Evolutionary conservation across 345 rosid genomes (phyloP).

Genomic region (Erysimum cheiranthoides): DNA sequence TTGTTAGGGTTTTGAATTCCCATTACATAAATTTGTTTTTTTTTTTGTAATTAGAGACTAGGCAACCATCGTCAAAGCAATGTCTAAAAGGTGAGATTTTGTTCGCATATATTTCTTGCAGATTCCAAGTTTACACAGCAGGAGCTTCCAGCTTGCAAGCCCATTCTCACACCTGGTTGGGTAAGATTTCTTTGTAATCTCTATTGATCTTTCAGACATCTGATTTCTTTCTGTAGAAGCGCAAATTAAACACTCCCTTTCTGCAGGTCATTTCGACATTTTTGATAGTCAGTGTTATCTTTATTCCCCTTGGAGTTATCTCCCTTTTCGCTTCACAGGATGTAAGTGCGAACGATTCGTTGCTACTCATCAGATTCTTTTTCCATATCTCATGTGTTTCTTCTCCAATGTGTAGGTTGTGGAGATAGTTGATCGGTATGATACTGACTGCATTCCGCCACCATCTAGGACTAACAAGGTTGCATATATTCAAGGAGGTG

Average conservation of each 20-base stretch:
- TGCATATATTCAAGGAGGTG: conserved; percentile 64
- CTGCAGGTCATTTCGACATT: conserved; percentile 87
- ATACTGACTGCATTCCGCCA: conserved; percentile 67
- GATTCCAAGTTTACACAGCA: conserved; percentile 96
- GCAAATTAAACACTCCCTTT: background rate
- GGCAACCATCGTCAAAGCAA: background rate
- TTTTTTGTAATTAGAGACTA: too few relatives aligned
- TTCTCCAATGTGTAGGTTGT: conserved; percentile 66
- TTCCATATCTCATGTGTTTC: conserved; percentile 21
- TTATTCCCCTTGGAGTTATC: conserved; percentile 95
- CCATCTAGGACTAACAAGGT: conserved; percentile 57
- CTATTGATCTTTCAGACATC: background rate
- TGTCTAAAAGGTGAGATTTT: conserved; percentile 17
- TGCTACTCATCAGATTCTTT: conserved; percentile 17
- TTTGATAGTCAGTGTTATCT: conserved; percentile 87
- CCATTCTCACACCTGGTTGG: conserved; percentile 97
- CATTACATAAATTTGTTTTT: background rate
- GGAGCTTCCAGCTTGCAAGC: conserved; percentile 99
- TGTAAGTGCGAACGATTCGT: conserved; percentile 51
- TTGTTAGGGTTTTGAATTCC: conserved; percentile 4
- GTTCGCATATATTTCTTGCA: conserved; percentile 44
- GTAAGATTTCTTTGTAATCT: conserved; percentile 48
- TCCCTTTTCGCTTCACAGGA: conserved; percentile 86
- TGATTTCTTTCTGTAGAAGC: background rate
- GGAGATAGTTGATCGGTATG: conserved; percentile 86